Percentiles rank a stretch among this genome's conserved stretches.
phyloP scores from a whole-genome alignment of 1,284 basidiomycete species.

The Ustilago shanxiensis region DNA sequence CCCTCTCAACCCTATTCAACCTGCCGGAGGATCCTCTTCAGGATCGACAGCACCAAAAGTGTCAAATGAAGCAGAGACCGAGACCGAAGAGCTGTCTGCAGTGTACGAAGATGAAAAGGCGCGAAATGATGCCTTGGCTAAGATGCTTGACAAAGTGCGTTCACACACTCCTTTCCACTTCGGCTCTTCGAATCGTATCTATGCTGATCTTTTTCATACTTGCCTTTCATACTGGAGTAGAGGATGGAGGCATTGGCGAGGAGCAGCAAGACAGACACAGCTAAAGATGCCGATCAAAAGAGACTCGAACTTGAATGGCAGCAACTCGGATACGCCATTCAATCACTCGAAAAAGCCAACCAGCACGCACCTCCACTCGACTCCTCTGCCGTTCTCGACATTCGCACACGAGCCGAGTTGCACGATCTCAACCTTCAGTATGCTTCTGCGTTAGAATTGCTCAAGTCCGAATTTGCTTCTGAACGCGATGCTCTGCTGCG shows the following conservation, averaged over 20 bases:
- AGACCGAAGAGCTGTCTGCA: conserved; percentile 33
- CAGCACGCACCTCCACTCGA: conserved; percentile 30
- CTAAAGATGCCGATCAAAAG: conserved; percentile 11
- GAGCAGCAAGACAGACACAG: neutral
- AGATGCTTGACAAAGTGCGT: conserved; percentile 27
- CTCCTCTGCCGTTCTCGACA: conserved; percentile 23
- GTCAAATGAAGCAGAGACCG: conserved; percentile 15
- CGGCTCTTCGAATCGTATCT: neutral
- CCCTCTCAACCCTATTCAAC: conserved; percentile 12
- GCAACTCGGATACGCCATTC: conserved; percentile 41
- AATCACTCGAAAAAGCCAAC: conserved; percentile 34
- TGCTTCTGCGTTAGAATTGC: conserved; percentile 19
- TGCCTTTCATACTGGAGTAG: neutral
- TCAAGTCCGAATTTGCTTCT: conserved; percentile 21
- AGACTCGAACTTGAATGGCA: conserved; percentile 43
- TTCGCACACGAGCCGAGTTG: conserved; percentile 41
- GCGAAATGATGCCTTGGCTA: conserved; percentile 36
- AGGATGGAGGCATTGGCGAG: conserved; percentile 23
- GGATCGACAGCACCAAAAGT: neutral
- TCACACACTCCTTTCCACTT: neutral
- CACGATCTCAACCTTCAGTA: conserved; percentile 39
- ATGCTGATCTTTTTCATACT: neutral
- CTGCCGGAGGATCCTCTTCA: conserved; percentile 12
- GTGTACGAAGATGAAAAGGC: conserved; percentile 46
- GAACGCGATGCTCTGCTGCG: conserved; percentile 32